Evolutionary conservation across 2,329 filamentous ascomycete species (phyloP).

Genomic region (Sarocladiaceae sp.): DNA sequence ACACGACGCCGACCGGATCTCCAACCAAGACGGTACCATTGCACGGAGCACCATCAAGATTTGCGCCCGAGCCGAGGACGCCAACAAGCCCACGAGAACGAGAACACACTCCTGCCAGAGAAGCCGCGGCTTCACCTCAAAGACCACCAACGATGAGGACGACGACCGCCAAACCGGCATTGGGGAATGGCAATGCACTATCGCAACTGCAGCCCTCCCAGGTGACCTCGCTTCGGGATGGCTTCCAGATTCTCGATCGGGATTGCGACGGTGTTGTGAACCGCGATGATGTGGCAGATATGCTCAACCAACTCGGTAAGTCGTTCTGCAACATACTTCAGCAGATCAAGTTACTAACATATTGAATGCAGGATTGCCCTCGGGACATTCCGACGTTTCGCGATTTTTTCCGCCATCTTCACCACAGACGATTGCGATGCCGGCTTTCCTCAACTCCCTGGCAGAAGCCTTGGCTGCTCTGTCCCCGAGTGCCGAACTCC

Average conservation of each 20-base stretch:
- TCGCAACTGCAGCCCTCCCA: slow-evolving; percentile 76
- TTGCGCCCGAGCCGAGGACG: slow-evolving; percentile 34
- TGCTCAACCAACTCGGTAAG: slow-evolving; percentile 77
- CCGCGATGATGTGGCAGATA: slow-evolving; percentile 79
- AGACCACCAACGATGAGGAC: slow-evolving; percentile 26
- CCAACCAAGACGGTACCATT: slow-evolving; percentile 43
- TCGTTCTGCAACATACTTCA: neutral
- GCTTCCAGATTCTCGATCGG: slow-evolving; percentile 88
- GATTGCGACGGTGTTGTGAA: slow-evolving; percentile 82
- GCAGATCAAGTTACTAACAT: neutral
- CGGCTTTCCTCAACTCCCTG: slow-evolving; percentile 79
- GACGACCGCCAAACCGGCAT: slow-evolving; percentile 26
- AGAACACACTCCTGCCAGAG: slow-evolving; percentile 16
- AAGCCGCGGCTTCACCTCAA: slow-evolving; percentile 34
- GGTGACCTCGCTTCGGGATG: slow-evolving; percentile 82
- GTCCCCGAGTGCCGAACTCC: slow-evolving; percentile 73
- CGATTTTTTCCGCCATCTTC: slow-evolving; percentile 76
- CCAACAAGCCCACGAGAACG: slow-evolving; percentile 28
- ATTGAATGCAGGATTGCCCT: slow-evolving; percentile 60
- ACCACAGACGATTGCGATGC: slow-evolving; percentile 73
- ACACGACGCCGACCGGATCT: slow-evolving; percentile 60
- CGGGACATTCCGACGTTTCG: slow-evolving; percentile 65
- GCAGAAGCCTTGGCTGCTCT: slow-evolving; percentile 70
- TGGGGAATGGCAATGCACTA: slow-evolving; percentile 50
- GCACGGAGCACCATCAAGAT: slow-evolving; percentile 22